phyloP scores from a whole-genome alignment of 331 rosid species.

The Cydonia oblonga region DNA sequence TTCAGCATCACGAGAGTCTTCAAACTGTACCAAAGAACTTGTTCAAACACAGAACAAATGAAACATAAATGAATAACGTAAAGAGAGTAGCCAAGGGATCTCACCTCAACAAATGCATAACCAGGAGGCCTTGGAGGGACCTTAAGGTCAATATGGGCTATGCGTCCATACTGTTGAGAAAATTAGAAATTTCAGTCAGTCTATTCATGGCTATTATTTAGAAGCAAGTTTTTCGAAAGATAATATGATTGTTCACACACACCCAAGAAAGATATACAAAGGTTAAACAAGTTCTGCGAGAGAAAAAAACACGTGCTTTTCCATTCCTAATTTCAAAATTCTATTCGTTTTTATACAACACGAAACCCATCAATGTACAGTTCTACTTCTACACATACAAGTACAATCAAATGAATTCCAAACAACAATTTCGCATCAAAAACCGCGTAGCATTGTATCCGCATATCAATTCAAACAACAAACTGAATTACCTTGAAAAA shows the following conservation, averaged over 20 bases:
- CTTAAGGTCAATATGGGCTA: slow-evolving; percentile 84
- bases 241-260: background rate
- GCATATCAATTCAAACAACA: background rate
- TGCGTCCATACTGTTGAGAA: slow-evolving; percentile 70
- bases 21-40: slow-evolving; percentile 46
- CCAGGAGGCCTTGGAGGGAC: slow-evolving; percentile 99
- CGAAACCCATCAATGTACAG: background rate
- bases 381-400: background rate
- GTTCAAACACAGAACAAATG: background rate
- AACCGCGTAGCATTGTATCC: too few relatives aligned
- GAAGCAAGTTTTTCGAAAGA: too few relatives aligned
- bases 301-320: too few relatives aligned
- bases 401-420: background rate
- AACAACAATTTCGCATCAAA: background rate
- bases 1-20: slow-evolving; percentile 93
- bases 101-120: slow-evolving; percentile 96
- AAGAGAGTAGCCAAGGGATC: slow-evolving; percentile 12
- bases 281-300: background rate
- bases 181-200: background rate
- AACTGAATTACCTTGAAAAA: slow-evolving; percentile 55
- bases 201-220: background rate
- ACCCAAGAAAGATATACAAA: background rate
- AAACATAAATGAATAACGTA: background rate
- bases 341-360: background rate
- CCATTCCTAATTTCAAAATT: background rate